phyloP scores from a whole-genome alignment of 495 filamentous ascomycete genomes.

The Annulohypoxylon moriforme region DNA sequence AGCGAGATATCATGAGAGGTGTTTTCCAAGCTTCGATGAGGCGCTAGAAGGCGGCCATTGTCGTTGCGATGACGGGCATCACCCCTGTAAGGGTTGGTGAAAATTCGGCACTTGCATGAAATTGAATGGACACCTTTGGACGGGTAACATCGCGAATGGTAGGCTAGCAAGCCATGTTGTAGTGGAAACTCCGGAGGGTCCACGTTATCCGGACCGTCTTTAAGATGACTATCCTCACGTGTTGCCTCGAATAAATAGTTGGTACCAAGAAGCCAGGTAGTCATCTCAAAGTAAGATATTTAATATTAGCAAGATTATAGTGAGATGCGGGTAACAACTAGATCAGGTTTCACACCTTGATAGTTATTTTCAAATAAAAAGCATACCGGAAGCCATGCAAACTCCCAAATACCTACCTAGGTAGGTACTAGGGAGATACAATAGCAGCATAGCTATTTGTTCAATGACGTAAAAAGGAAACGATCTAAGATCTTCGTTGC shows the following conservation, averaged over 20 bases:
- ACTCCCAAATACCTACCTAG: not conserved
- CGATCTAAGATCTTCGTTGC: slow-evolving; percentile 20
- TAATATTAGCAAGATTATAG: not conserved
- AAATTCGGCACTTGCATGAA: slow-evolving; percentile 43
- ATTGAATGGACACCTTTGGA: slow-evolving; percentile 34
- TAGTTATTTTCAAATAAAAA: not conserved
- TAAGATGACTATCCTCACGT: slow-evolving; percentile 28
- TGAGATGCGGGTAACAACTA: too few relatives aligned
- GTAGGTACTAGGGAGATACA: not conserved
- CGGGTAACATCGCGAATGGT: slow-evolving; percentile 28
- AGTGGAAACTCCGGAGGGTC: slow-evolving; percentile 29
- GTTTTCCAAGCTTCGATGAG: slow-evolving; percentile 9
- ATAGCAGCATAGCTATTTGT: too few relatives aligned
- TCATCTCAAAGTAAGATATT: not conserved
- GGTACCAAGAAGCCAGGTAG: too few relatives aligned
- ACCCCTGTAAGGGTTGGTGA: slow-evolving; percentile 30
- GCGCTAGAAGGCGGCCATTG: slow-evolving; percentile 4
- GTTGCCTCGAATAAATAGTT: not conserved
- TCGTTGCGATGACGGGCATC: slow-evolving; percentile 19
- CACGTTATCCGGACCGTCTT: slow-evolving; percentile 19
- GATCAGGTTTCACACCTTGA: not conserved
- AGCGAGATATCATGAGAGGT: slow-evolving; percentile 5
- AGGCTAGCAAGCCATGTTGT: slow-evolving; percentile 17
- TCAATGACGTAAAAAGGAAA: slow-evolving; percentile 27
- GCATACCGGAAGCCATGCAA: not conserved